Percentiles rank a stretch among this genome's conserved stretches.
phyloP scores from a whole-genome alignment of 2,329 filamentous ascomycete genomes.

The Karstenula rhodostoma region DNA sequence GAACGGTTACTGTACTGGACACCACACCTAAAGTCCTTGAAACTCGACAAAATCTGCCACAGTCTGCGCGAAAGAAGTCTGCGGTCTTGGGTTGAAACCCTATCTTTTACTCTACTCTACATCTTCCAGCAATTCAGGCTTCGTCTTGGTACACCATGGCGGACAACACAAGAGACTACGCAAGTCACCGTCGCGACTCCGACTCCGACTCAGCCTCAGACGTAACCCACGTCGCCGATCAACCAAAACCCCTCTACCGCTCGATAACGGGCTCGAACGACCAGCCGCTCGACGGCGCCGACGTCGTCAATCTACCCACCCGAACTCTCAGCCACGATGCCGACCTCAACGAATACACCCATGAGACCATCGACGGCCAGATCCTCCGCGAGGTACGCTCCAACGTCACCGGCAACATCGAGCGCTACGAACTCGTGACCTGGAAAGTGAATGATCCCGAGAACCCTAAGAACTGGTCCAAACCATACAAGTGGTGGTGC shows the following conservation, averaged over 20 bases:
- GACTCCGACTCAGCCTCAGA: conserved; percentile 25
- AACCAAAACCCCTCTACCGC: conserved; percentile 26
- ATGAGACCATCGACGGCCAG: conserved; percentile 68
- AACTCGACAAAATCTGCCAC: not conserved
- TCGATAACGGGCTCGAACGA: conserved; percentile 15
- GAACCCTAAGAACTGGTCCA: conserved; percentile 88
- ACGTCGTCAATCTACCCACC: conserved; percentile 68
- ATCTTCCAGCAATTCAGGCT: not conserved
- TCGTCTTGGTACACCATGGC: conserved; percentile 18
- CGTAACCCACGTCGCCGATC: conserved; percentile 24
- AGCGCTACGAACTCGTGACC: conserved; percentile 69
- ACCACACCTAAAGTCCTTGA: not conserved
- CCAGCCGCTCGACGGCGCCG: conserved; percentile 42
- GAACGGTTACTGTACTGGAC: not conserved
- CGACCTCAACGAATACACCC: conserved; percentile 69
- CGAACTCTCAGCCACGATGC: conserved; percentile 67
- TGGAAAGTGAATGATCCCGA: conserved; percentile 76
- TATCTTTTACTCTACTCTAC: not conserved
- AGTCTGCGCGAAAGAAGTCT: not conserved
- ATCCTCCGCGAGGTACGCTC: conserved; percentile 66
- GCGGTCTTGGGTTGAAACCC: not conserved
- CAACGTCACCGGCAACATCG: conserved; percentile 60
- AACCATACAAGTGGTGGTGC: conserved; percentile 76
- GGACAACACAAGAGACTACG: conserved; percentile 5
- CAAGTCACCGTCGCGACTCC: conserved; percentile 12